These are phyloP conservation scores for Fusarium haematococcum DNA, from an alignment of 2,329 filamentous ascomycete genomes.

Conservation along the genomic window DNA sequence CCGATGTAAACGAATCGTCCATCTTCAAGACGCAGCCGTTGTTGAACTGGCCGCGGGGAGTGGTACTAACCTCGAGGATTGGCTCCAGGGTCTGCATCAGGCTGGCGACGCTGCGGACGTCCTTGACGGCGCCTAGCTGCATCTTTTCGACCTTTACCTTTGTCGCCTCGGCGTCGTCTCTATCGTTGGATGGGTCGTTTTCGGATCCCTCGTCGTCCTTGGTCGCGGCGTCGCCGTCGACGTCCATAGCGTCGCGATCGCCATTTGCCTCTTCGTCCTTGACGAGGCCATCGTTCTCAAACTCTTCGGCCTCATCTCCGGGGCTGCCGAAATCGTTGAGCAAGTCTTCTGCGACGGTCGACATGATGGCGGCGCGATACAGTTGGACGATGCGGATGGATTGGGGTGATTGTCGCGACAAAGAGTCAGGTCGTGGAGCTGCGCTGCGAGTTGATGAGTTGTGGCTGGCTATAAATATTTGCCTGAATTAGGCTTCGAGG, in stretches of 20 bases:
- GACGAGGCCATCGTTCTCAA: conserved; percentile 63
- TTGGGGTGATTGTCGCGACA: conserved; percentile 29
- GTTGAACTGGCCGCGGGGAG: conserved; percentile 34
- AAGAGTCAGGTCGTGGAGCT: background rate
- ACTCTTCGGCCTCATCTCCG: conserved; percentile 78
- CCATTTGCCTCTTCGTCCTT: conserved; percentile 55
- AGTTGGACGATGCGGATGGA: conserved; percentile 12
- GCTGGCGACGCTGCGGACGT: conserved; percentile 82
- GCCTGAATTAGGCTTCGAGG: conserved; percentile 41
- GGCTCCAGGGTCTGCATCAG: conserved; percentile 86
- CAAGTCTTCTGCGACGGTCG: conserved; percentile 91
- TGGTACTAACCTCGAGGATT: conserved; percentile 79
- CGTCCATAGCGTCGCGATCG: conserved; percentile 67
- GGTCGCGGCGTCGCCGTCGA: conserved; percentile 49
- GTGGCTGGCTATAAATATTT: conserved; percentile 34
- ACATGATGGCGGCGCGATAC: conserved; percentile 67
- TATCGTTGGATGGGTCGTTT: conserved; percentile 56
- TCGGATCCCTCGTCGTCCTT: conserved; percentile 65
- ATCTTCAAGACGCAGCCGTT: conserved; percentile 32
- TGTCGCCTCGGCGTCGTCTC: conserved; percentile 74
- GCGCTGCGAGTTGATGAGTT: conserved; percentile 5
- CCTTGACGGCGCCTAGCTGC: conserved; percentile 78
- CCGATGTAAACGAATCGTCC: conserved; percentile 71
- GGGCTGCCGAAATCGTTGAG: conserved; percentile 77
- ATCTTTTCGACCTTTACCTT: conserved; percentile 87